Conservation (phyloP, 345 rosid species). For the Lagerstroemia speciosa region DNA sequence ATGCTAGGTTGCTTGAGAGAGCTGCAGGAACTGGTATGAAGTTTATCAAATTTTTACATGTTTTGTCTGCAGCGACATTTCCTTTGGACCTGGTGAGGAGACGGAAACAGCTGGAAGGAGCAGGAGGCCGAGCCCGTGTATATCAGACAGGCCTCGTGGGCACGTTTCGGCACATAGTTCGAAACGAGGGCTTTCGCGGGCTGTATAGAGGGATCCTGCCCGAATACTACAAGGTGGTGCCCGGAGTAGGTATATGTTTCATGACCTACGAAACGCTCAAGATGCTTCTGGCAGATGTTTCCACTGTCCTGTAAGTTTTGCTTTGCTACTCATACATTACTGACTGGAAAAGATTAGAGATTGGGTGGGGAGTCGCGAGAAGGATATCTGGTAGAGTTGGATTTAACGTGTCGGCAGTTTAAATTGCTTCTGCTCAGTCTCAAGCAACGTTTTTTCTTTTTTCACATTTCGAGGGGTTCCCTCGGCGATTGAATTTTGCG, state of each 20-base stretch:
- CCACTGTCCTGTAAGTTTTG: constrained; percentile 27
- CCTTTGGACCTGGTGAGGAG: constrained; percentile 93
- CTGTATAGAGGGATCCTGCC: constrained; percentile 87
- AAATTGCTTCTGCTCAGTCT: background rate
- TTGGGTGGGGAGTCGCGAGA: too few relatives aligned
- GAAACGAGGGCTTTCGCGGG: constrained; percentile 63
- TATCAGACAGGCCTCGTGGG: constrained; percentile 70
- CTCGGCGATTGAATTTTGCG: background rate
- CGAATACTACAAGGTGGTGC: constrained; percentile 90
- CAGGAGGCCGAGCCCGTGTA: constrained; percentile 64
- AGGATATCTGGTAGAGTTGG: background rate
- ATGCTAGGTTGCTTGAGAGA: background rate
- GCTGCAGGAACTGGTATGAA: background rate
- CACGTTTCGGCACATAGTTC: constrained; percentile 50
- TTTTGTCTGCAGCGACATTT: constrained; percentile 55
- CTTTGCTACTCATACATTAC: constrained; percentile 17
- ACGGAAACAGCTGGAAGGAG: constrained; percentile 88
- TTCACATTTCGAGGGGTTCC: background rate
- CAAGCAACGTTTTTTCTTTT: background rate
- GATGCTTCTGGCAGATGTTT: constrained; percentile 45
- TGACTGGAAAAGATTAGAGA: background rate
- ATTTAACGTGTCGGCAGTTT: background rate
- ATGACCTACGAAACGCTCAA: constrained; percentile 88
- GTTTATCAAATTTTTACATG: background rate
- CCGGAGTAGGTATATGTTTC: constrained; percentile 88